Evolutionary conservation across 306 rosid genomes (phyloP).

Genomic region (Pterocarpus macrocarpus): DNA sequence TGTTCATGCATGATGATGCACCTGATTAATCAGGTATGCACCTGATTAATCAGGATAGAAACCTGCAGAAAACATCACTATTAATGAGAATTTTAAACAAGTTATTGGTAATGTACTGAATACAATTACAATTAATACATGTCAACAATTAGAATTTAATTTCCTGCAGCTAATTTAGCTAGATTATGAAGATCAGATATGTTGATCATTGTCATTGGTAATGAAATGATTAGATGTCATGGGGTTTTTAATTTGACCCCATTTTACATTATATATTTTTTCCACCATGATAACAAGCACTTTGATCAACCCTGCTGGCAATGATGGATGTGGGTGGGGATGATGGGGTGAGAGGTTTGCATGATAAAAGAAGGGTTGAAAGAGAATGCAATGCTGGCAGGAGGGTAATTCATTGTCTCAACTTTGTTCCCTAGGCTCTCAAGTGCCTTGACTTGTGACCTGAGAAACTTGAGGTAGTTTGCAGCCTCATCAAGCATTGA

Average conservation of each 20-base stretch:
- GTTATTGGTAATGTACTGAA: no score
- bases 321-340: slow-evolving; percentile 54
- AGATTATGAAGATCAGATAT: slow-evolving; percentile 48
- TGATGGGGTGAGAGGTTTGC: slow-evolving; percentile 60
- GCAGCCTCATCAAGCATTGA: slow-evolving; percentile 99
- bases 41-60: slow-evolving; percentile 38
- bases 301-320: slow-evolving; percentile 36
- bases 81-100: not conserved
- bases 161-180: slow-evolving; percentile 21
- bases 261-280: slow-evolving; percentile 14
- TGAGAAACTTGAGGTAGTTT: slow-evolving; percentile 86
- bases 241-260: not conserved
- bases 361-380: slow-evolving; percentile 86
- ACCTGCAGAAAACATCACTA: slow-evolving; percentile 8
- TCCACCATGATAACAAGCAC: slow-evolving; percentile 8
- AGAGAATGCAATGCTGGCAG: slow-evolving; percentile 77
- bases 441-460: slow-evolving; percentile 81
- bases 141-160: slow-evolving; percentile 31
- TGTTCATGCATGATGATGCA: slow-evolving; percentile 48
- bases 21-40: slow-evolving; percentile 39
- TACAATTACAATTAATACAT: slow-evolving; percentile 18
- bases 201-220: slow-evolving; percentile 54
- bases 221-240: slow-evolving; percentile 53
- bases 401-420: slow-evolving; percentile 61
- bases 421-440: slow-evolving; percentile 79